Evolutionary conservation across 2,329 filamentous ascomycete species (phyloP), one percentile per base, ranked within the genome.

Genomic region (Cercospora sojina): DNA sequence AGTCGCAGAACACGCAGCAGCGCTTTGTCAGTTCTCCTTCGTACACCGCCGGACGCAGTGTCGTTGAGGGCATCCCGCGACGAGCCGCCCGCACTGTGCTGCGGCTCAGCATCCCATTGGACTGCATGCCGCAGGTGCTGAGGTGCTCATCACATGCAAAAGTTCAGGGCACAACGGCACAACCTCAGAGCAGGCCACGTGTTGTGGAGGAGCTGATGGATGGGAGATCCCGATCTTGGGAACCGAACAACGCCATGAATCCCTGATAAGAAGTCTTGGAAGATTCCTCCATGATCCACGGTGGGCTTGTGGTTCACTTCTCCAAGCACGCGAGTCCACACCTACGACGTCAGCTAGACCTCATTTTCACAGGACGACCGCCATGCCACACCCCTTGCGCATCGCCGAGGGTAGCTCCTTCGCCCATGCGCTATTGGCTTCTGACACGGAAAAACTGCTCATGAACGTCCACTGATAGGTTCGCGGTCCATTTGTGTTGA

Each of bases 101-200:
- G 29, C 51, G 51, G 51, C 25, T 16, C 25, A 16, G 16, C 23
- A 51, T 61, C 38, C 38, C 23, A 41, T 59, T 59, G 57, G 31
- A 23, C 56, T 32, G 56, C 9, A 27, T 32, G 23, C 13, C 13
- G 12, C 35, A 25, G 18, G 10, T 49, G 43, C 43, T 49, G 43
- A 49, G 43, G 10, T 49, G 43, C 43, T 23, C 18, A 49, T 31
- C 41, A 61, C 23, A 32, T 61, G 59, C 59, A 61, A 61, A 32
- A 61, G 9, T 47, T 8, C 35, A 38, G 35, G 35, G 35, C 35
- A 35, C 32, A 35, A n/a, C n/a, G 32, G 32, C 32, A 38, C 35
- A 38, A 38, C 35, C 35, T n/a, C 35, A 38, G 16, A 38, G 41
- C 59, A 61, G 41, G 25, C 59, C 59, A 61, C 59, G 59, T 61